phyloP scores from a whole-genome alignment of 2,329 filamentous ascomycete species.

The Clarireedia paspali region DNA sequence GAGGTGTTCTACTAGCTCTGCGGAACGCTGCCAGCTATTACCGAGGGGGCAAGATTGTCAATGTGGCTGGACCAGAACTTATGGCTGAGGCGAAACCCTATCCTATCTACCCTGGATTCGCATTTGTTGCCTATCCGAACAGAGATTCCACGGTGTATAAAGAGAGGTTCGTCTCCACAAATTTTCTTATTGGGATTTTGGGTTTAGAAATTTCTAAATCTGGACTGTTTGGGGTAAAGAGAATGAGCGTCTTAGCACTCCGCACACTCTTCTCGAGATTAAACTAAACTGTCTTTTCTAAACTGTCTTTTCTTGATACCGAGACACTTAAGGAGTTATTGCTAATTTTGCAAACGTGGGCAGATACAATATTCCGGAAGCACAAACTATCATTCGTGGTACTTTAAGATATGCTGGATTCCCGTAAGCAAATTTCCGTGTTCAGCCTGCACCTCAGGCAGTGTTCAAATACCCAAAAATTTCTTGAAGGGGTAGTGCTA shows the following conservation, averaged over 20 bases:
- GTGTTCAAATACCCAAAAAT: no score
- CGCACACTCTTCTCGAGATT: no score
- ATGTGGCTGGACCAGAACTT: slow-evolving; percentile 56
- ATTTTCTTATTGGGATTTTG: no score
- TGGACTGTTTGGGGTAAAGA: no score
- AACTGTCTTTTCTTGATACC: no score
- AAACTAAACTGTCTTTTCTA: no score
- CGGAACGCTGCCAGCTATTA: slow-evolving; percentile 80
- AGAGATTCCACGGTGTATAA: slow-evolving; percentile 62
- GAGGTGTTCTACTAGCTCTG: slow-evolving; percentile 82
- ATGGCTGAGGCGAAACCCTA: slow-evolving; percentile 89
- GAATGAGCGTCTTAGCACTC: no score
- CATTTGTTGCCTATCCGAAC: slow-evolving; percentile 91
- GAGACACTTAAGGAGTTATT: no score
- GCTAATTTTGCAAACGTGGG: no score
- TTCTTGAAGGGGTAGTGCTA: no score
- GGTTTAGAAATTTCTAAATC: no score
- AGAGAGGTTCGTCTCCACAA: slow-evolving; percentile 31
- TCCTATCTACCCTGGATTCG: slow-evolving; percentile 73
- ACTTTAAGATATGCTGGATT: slow-evolving; percentile 84
- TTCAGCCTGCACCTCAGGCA: no score
- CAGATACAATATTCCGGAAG: slow-evolving; percentile 80
- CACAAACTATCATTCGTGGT: slow-evolving; percentile 73
- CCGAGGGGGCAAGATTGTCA: slow-evolving; percentile 67
- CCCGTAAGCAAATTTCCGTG: slow-evolving; percentile 37